Percentiles rank a stretch among this genome's conserved stretches.
Conservation (phyloP, 805 yeast genomes). For the Metschnikowia corniflorae region DNA sequence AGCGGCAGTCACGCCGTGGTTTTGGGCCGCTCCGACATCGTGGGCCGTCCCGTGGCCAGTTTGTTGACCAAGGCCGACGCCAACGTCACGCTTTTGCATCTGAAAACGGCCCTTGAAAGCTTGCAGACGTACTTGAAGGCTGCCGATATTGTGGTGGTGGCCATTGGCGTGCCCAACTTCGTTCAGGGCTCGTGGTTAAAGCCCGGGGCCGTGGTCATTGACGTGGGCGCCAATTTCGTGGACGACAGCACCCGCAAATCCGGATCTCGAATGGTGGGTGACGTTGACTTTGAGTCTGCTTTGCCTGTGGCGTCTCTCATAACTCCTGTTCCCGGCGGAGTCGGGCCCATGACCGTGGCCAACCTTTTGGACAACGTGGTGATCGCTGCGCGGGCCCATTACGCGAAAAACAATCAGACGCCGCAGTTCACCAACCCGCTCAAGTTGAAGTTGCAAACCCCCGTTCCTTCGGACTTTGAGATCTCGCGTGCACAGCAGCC, state of each 20-base stretch:
- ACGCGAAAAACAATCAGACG: conserved; percentile 37
- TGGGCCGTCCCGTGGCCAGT: conserved; percentile 76
- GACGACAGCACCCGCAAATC: conserved; percentile 63
- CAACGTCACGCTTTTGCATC: conserved; percentile 73
- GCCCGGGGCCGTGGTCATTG: conserved; percentile 65
- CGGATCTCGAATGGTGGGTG: conserved; percentile 74
- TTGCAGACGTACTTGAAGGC: conserved; percentile 44
- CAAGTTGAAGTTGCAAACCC: conserved; percentile 51
- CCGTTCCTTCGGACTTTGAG: conserved; percentile 80
- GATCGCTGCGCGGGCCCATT: conserved; percentile 58
- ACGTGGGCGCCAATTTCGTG: conserved; percentile 79
- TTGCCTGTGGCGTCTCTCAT: conserved; percentile 53
- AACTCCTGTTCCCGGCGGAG: conserved; percentile 93
- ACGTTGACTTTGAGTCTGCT: conserved; percentile 63
- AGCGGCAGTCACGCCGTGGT: conserved; percentile 77
- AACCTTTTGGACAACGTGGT: conserved; percentile 72
- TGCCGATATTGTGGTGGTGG: conserved; percentile 78
- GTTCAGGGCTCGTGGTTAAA: conserved; percentile 76
- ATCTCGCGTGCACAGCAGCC: conserved; percentile 76
- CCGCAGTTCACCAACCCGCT: conserved; percentile 52
- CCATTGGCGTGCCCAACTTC: conserved; percentile 68
- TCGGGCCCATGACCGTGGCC: conserved; percentile 90
- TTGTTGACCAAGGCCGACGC: conserved; percentile 68
- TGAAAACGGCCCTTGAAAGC: conserved; percentile 53
- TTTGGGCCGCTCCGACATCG: conserved; percentile 81